phyloP scores from a whole-genome alignment of 1,284 basidiomycete genomes.

The Naganishia albida region DNA sequence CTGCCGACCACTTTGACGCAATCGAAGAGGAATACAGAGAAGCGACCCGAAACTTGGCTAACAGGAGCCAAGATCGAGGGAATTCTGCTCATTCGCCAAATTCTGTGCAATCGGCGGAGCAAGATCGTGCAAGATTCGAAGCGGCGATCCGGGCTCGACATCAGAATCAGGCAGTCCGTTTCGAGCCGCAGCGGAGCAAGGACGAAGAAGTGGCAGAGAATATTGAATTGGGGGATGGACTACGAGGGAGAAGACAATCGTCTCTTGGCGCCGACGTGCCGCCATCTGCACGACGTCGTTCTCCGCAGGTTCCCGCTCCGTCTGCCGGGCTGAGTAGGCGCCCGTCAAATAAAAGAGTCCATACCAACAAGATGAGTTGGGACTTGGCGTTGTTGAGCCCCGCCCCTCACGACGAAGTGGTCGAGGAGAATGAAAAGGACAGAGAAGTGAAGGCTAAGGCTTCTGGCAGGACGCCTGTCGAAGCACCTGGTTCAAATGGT shows the following conservation, averaged over 20 bases:
- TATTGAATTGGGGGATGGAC: not conserved
- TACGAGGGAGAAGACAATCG: not conserved
- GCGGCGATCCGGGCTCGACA: slow-evolving; percentile 10
- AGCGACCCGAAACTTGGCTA: no score
- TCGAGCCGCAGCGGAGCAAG: not conserved
- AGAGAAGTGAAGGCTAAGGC: slow-evolving; percentile 2
- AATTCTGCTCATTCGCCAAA: not conserved
- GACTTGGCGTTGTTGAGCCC: slow-evolving; percentile 21
- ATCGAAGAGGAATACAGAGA: not conserved
- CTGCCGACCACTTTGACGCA: slow-evolving; percentile 17
- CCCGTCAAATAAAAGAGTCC: slow-evolving; percentile 1
- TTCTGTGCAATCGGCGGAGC: not conserved
- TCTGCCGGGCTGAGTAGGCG: slow-evolving; percentile 5
- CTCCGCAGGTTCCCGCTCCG: no score
- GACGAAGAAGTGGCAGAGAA: not conserved
- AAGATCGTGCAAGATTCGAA: slow-evolving; percentile 13
- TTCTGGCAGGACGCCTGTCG: not conserved
- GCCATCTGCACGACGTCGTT: no score
- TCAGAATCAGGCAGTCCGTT: slow-evolving; percentile 3
- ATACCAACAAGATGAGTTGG: slow-evolving; percentile 21
- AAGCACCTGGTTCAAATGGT: not conserved
- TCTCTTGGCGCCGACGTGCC: no score
- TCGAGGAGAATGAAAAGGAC: slow-evolving; percentile 8
- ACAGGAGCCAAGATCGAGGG: not conserved
- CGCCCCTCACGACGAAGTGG: not conserved